Evolutionary conservation across 1,284 basidiomycete genomes (phyloP).

Genomic region (Flammula alnicola): DNA sequence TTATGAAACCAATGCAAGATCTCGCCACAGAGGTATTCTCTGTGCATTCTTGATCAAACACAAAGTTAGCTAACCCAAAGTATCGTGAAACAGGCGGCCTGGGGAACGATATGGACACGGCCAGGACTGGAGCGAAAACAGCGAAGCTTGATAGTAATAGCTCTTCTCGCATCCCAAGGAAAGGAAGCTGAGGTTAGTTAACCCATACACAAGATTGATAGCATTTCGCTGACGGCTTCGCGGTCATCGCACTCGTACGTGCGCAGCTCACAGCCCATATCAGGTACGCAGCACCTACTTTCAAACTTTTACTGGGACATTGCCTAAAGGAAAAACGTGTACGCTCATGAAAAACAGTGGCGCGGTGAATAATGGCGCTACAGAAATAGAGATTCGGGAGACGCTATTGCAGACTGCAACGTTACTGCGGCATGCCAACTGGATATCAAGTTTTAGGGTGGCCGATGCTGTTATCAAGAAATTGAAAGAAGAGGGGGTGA

Average conservation of each 20-base stretch:
- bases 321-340: too few relatives aligned
- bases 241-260: too few relatives aligned
- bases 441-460: conserved; percentile 45
- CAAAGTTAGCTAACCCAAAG: not conserved
- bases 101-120: conserved; percentile 48
- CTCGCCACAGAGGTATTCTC: conserved; percentile 40
- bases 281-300: conserved; percentile 32
- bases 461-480: conserved; percentile 40
- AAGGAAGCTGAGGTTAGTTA: conserved; percentile 42
- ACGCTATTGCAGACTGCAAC: conserved; percentile 43
- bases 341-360: too few relatives aligned
- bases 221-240: too few relatives aligned
- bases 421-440: conserved; percentile 45
- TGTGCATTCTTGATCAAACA: too few relatives aligned
- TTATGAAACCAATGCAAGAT: conserved; percentile 50
- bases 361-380: conserved; percentile 42
- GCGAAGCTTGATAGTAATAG: conserved; percentile 45
- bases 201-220: too few relatives aligned
- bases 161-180: conserved; percentile 42
- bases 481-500: conserved; percentile 39
- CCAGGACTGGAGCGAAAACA: conserved; percentile 47
- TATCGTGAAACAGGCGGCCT: conserved; percentile 34
- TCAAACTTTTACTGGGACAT: too few relatives aligned
- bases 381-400: conserved; percentile 44
- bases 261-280: conserved; percentile 42